phyloP scores from a whole-genome alignment of 768 basidiomycete genomes.

The Naematelia aurantialba region DNA sequence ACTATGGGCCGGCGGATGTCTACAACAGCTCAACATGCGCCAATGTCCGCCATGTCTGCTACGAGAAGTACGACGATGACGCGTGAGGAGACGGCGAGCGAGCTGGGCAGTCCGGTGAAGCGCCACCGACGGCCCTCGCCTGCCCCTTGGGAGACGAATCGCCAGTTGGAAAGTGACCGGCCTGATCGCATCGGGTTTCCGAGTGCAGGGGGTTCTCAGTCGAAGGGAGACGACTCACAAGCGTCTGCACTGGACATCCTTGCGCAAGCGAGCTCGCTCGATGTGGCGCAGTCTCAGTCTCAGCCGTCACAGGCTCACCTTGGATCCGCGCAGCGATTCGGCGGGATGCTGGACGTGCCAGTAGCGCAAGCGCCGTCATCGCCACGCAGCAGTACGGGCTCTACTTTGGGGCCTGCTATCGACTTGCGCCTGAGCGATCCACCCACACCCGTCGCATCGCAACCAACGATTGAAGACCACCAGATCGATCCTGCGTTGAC shows the following conservation, averaged over 20 bases:
- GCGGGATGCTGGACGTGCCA: constrained; percentile 1
- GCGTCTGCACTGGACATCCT: constrained; percentile 37
- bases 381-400: neutral
- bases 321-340: neutral
- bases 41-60: constrained; percentile 35
- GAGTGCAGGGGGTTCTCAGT: neutral
- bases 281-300: constrained; percentile 17
- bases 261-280: constrained; percentile 37
- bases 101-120: constrained; percentile 23
- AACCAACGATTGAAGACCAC: constrained; percentile 12
- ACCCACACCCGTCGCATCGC: neutral
- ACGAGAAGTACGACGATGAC: constrained; percentile 26
- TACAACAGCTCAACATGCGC: constrained; percentile 6
- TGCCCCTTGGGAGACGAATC: constrained; percentile 10
- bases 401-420: constrained; percentile 25
- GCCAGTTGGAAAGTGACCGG: neutral
- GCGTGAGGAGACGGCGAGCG: constrained; percentile 19
- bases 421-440: constrained; percentile 13
- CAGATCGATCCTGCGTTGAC: constrained; percentile 28
- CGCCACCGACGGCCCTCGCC: constrained; percentile 7
- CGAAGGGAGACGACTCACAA: constrained; percentile 2
- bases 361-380: neutral
- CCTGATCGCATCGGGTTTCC: neutral
- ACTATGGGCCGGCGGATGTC: constrained; percentile 11
- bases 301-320: constrained; percentile 6